Base-by-base conservation (phyloP, 2,329 filamentous ascomycete genomes). In the Trichoderma oligosporum region DNA sequence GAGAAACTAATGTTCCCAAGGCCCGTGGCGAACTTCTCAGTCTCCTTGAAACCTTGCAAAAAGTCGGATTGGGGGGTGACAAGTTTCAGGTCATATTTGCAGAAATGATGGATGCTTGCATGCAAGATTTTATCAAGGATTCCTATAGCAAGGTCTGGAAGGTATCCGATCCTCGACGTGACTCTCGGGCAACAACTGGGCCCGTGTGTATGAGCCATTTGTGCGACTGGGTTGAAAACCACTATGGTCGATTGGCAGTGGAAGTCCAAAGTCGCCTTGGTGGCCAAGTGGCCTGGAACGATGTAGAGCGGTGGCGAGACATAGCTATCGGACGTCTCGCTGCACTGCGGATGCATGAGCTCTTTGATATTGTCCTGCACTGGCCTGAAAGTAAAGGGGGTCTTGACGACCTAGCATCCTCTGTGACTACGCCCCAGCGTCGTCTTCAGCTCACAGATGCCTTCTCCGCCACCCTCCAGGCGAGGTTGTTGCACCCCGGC, bases 361-460 rank as follows among this genome's bases (percentile, higher is more conserved):
- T 94, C 8, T 93, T 91, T 65, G 87, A 92, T 66, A 91, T 93
- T 66, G 85, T 91, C 44, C 79, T 88, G 57, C 78, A 81, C 57
- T 94, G 89, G 89, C 87, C 89, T 4, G 72, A 79, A 33, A 90
- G 86, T 62, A 78, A 81, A 55, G 85, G 86, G 2, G 90, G 86
- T 1, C 78, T 94, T 2, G 82, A 89, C 27, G 90, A 94, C 66
- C 81, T 93, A 61, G 81, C 86, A 60, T 81, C 85, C 54, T 84
- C 86, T 44, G 82, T 90, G 27, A 87, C 83, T 9, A 85, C 86
- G 1, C 80, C 87, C 3, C 81, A 84, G 56, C 81, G 85, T 31
- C 86, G 90, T 51, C 75, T 87, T 18, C 80, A 88, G 62, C 77
- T 94, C 8, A 91, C 87, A 1, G 81, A 84, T 39, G 80, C 78